Evolutionary conservation across 345 rosid genomes (phyloP), one percentile per base, ranked within the genome.

Genomic region (Camelina laxa): DNA sequence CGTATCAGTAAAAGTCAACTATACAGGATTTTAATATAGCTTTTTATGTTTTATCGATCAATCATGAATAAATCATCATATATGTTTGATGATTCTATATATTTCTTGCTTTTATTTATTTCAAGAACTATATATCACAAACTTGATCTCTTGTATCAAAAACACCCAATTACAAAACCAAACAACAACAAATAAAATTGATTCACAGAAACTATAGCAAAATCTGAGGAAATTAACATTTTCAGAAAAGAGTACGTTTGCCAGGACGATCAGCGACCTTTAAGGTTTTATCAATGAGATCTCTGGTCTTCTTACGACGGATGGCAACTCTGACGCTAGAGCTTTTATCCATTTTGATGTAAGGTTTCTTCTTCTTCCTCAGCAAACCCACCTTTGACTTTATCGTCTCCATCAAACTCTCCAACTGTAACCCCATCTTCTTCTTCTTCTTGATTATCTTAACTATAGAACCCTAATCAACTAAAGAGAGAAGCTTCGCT

Each of bases 301-400:
- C 81, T 30, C 73, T 84, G 0, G 97, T 93, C 80, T 95, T 95
- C 73, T 89, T 81, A 85, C 99, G 90, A 9, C 99, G 89, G 75
- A 95, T 95, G 85, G 92, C 97, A 1, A 92, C 97, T 79, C 78
- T 90, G n/a, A 92, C 97, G 62, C 99, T 95, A 0, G 96, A 77
- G 81, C 97, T 92, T 79, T 92, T 94, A 73, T 87, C 97, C 93
- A 95, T 90, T 72, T 88, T 92, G 16, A 87, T 69, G 82, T 96
- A 96, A 9, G 96, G 83, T 70, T 92, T 91, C 80, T 78, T 83
- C 76, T 78, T 78, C 81, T 83, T 86, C 72, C 83, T 84, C 75
- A 86, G 71, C 9, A 86, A 74, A 59, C 88, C 69, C 21, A 95
- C 93, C 87, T 95, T 95, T 16, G 98, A 89, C 83, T 90, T 92